Evolutionary conservation across 2,329 filamentous ascomycete genomes (phyloP).

Genomic region (Aspergillus clavatus): DNA sequence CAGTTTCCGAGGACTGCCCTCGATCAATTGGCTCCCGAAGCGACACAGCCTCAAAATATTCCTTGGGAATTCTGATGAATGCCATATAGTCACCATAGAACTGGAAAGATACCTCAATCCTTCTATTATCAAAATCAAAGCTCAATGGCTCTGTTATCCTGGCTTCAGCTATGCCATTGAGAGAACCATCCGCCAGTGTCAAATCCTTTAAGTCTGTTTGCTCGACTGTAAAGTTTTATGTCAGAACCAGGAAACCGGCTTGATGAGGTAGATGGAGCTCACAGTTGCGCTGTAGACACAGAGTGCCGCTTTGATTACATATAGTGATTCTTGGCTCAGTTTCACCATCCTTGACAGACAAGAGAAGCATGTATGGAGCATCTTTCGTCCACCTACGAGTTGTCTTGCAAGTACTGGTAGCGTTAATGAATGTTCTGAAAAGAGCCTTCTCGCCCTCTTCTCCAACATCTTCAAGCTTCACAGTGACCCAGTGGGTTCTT

Average conservation of each 20-base stretch:
- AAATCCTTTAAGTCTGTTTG: constrained; percentile 20
- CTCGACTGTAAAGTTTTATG: constrained; percentile 11
- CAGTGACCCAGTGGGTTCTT: constrained; percentile 26
- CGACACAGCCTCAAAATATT: constrained; percentile 29
- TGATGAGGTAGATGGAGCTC: constrained; percentile 6
- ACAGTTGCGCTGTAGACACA: constrained; percentile 28
- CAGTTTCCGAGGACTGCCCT: constrained; percentile 23
- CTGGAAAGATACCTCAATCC: constrained; percentile 26
- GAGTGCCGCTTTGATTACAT: constrained; percentile 30
- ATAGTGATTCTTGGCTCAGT: constrained; percentile 30
- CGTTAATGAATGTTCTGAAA: constrained; percentile 30
- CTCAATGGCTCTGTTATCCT: constrained; percentile 22
- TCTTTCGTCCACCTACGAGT: constrained; percentile 28
- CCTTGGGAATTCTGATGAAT: constrained; percentile 28
- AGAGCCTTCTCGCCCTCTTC: constrained; percentile 28
- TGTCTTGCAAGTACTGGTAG: constrained; percentile 27
- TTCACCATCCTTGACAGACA: constrained; percentile 27
- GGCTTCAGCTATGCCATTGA: constrained; percentile 13
- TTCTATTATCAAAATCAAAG: constrained; percentile 23
- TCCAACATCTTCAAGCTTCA: constrained; percentile 29
- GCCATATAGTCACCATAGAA: constrained; percentile 22
- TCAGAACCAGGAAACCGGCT: neutral
- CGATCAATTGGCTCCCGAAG: constrained; percentile 28
- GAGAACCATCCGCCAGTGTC: constrained; percentile 14
- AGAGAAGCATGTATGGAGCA: constrained; percentile 30